Evolutionary conservation across 257 asterid genomes (phyloP), one percentile per base, ranked within the genome.

Genomic region (Prunella vulgaris): DNA sequence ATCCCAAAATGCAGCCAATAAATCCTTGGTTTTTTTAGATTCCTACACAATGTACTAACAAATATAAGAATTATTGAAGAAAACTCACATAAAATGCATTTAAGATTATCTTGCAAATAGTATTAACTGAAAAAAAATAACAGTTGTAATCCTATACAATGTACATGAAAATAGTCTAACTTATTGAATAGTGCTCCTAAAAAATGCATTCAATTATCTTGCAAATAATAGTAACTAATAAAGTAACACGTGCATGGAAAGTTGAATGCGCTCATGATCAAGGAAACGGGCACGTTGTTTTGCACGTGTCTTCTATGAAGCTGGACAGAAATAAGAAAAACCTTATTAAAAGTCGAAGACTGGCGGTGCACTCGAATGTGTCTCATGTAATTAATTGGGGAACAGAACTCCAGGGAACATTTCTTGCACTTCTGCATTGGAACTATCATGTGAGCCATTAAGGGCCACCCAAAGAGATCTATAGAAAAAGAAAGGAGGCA

Each of bases 1-100:
- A 76, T 92, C 95, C 98, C 98, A 92, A 70, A 86, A 92, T 52
- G 86, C 89, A 71, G 92, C 94, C 88, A 92, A 80, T 58, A 82
- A 74, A 65, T 81, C 94, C 77, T 92, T 79, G 48, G 73, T 76
- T 77, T 72, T 87, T 66, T 82, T 84, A 77, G 78, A 84, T 62
- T 86, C 96, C 98, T 92, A 82, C 76, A 83, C 12, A 69, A 56
- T 33, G 33, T 30, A 64, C 75, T 75, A 10, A 76, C 37, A 49
- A 83, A 65, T 17, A 67, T 72, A 38, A 61, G 77, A 75, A 46
- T 69, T 6, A 33, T 24, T 66, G 15, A 48, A 59, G 33, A 32
- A 13, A 10, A 35, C 56, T 22, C 42, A 9, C 30, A 38, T 51
- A 59, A 70, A 70, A 13, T n/a, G 14, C 7, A 24, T 37, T 61